These are phyloP conservation scores for Candida pini DNA, from an alignment of 805 yeast genomes.

Conservation along the genomic window DNA sequence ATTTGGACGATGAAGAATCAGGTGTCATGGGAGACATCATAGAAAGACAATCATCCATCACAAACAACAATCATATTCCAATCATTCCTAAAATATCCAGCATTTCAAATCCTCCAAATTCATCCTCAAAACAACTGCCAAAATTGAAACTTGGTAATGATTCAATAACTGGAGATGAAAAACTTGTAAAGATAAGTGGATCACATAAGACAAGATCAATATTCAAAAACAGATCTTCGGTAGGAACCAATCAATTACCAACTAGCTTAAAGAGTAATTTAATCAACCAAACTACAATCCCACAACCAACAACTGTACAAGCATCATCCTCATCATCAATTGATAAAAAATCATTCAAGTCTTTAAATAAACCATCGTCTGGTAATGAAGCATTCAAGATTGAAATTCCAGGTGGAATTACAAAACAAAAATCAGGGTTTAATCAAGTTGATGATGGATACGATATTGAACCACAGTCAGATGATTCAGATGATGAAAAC, in stretches of 20 bases:
- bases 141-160: conserved; percentile 6
- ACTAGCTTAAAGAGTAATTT: conserved; percentile 15
- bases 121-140: conserved; percentile 4
- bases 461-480: too few relatives aligned
- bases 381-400: too few relatives aligned
- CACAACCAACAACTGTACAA: neutral
- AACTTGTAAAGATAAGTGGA: conserved; percentile 9
- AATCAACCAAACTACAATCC: conserved; percentile 3
- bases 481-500: conserved; percentile 17
- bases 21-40: conserved; percentile 15
- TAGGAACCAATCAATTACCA: too few relatives aligned
- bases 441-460: conserved; percentile 12
- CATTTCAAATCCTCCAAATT: too few relatives aligned
- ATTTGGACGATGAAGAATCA: conserved; percentile 3
- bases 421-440: too few relatives aligned
- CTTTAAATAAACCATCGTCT: too few relatives aligned
- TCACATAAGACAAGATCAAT: too few relatives aligned
- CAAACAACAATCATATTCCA: neutral
- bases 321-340: neutral
- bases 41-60: conserved; percentile 5
- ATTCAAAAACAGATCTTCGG: too few relatives aligned
- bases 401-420: too few relatives aligned
- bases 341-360: neutral
- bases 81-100: neutral
- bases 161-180: conserved; percentile 2